A percentile compares a stretch with the other conserved stretches of the same genome.
phyloP scores from a whole-genome alignment of 2,329 filamentous ascomycete genomes.

The Aspergillus novofumigatus region DNA sequence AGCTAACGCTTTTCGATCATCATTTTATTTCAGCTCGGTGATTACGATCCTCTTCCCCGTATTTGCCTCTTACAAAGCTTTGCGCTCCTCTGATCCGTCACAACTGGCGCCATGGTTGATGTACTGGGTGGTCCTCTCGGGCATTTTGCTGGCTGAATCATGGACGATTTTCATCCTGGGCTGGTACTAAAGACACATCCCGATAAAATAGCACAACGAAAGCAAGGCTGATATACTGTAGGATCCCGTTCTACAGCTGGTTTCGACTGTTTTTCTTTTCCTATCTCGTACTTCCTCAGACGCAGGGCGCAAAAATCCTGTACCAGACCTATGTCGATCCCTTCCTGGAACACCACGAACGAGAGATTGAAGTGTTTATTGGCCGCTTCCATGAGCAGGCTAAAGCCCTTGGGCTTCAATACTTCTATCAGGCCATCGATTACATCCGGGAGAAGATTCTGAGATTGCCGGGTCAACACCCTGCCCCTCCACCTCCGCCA shows the following conservation, averaged over 20 bases:
- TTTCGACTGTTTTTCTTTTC: constrained; percentile 80
- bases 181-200: constrained; percentile 53
- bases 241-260: constrained; percentile 92
- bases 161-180: constrained; percentile 82
- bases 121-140: constrained; percentile 94
- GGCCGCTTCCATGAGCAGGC: constrained; percentile 73
- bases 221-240: constrained; percentile 25
- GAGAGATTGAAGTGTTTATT: constrained; percentile 86
- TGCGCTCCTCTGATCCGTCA: constrained; percentile 85
- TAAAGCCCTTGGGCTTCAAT: constrained; percentile 70
- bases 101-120: constrained; percentile 96
- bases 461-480: constrained; percentile 63
- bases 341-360: constrained; percentile 81
- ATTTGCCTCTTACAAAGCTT: constrained; percentile 96
- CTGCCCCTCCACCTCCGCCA: constrained; percentile 45
- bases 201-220: not conserved
- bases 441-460: constrained; percentile 70
- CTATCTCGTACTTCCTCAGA: constrained; percentile 95
- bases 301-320: constrained; percentile 82
- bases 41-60: constrained; percentile 90
- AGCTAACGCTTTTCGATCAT: constrained; percentile 14
- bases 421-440: constrained; percentile 68
- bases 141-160: constrained; percentile 75
- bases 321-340: constrained; percentile 85
- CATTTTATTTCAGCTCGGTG: constrained; percentile 62